Base-by-base conservation (phyloP, 2,329 filamentous ascomycete species). In the Diaporthe vexans region DNA sequence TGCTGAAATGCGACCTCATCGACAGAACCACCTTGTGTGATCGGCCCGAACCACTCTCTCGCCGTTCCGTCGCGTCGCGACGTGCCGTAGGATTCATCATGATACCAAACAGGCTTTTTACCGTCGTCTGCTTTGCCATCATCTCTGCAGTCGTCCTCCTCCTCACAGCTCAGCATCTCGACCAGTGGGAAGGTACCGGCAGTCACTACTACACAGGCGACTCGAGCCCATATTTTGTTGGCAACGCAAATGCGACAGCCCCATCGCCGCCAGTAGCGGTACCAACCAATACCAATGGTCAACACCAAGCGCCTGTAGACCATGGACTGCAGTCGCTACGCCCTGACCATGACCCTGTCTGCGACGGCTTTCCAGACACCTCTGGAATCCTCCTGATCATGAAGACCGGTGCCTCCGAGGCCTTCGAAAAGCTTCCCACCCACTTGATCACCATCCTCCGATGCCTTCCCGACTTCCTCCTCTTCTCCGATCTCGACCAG, bases 321-420 rank as follows among this genome's bases (percentile, higher is more conserved):
- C 51, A 29, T n/a, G 40, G 35, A 59, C 26, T 51, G 40, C 54
- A 35, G 24, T 51, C 46, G 7, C 29, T 37, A 3, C 56, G 33
- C 13, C 58, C 48, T 33, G 51, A 11, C 11, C 74, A 65, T 13
- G 74, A 77, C 40, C 76, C 71, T 6, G 26, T 67, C 3, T 82
- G 82, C 77, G 77, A 79, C 29, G 75, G 77, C 61, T 85, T 88
- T 63, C 85, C 86, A 15, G 83, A 87, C 73, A 85, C 84, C 15
- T 85, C 85, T 58, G 84, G 85, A 76, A 82, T 88, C 46, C 81
- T 87, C 43, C 81, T 91, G 37, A 84, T 91, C 73, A 87, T 91
- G 82, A 91, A 91, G 81, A 91, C 90, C 1, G 89, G 89, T 59
- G 88, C 89, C 3, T 89, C 88, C 57, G 89, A 91, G 78, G 83